Evolutionary conservation across 768 basidiomycete species (phyloP).

Genomic region (Boletus bicolor): DNA sequence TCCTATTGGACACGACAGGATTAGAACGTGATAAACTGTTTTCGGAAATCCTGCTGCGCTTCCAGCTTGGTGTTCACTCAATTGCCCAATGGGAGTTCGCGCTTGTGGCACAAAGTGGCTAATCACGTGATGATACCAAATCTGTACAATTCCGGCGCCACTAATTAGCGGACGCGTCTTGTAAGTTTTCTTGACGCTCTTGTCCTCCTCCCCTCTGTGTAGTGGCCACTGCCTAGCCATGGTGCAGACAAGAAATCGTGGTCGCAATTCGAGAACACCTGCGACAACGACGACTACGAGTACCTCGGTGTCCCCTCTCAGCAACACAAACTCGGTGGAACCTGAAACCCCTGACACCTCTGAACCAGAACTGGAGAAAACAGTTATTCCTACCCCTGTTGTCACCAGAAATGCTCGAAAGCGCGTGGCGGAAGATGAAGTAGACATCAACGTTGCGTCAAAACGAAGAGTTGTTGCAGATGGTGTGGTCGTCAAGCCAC

Average conservation of each 20-base stretch:
- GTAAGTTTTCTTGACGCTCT: slow-evolving; percentile 20
- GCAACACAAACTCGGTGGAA: slow-evolving; percentile 43
- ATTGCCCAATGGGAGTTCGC: slow-evolving; percentile 13
- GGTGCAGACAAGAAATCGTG: slow-evolving; percentile 21
- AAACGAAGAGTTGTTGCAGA: slow-evolving; percentile 36
- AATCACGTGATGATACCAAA: slow-evolving; percentile 22
- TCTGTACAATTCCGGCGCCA: slow-evolving; percentile 18
- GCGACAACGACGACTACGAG: slow-evolving; percentile 34
- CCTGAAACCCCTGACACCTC: slow-evolving; percentile 56
- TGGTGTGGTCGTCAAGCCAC: slow-evolving; percentile 23
- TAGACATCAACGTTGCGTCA: slow-evolving; percentile 20
- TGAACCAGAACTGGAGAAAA: slow-evolving; percentile 25
- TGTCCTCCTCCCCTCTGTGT: slow-evolving; percentile 2
- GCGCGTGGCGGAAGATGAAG: slow-evolving; percentile 36
- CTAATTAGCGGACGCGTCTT: slow-evolving; percentile 27
- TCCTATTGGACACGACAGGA: not conserved
- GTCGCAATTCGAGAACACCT: slow-evolving; percentile 17
- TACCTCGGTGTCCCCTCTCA: slow-evolving; percentile 49
- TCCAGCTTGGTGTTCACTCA: not conserved
- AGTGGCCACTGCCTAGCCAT: slow-evolving; percentile 8
- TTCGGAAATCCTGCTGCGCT: not conserved
- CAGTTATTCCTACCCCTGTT: not conserved
- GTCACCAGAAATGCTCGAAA: slow-evolving; percentile 22
- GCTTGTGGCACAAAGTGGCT: slow-evolving; percentile 24
- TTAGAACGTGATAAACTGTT: not conserved